Evolutionary conservation across 2,329 filamentous ascomycete species (phyloP).

Genomic region (Dryadomyces quercus-mongolicae): DNA sequence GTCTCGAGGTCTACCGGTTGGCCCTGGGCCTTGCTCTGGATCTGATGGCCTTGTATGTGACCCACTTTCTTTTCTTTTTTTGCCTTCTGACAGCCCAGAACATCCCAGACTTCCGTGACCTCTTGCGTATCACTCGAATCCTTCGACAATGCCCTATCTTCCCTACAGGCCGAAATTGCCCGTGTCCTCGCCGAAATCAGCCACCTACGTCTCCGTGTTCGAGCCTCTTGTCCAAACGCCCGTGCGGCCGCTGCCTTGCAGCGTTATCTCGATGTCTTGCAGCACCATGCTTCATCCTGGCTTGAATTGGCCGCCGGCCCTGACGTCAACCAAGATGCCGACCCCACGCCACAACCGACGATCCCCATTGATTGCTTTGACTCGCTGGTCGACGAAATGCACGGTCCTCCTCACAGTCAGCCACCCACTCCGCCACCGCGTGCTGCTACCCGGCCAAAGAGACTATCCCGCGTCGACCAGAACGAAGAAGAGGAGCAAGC

Average conservation of each 20-base stretch:
- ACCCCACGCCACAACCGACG: too few species aligned
- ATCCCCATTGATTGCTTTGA: background rate
- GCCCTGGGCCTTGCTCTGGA: constrained; percentile 28
- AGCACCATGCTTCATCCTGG: constrained; percentile 39
- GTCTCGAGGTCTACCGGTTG: constrained; percentile 25
- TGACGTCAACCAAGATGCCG: background rate
- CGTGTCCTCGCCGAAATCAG: constrained; percentile 23
- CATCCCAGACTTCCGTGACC: background rate
- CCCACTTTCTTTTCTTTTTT: background rate
- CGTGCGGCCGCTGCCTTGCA: constrained; percentile 59
- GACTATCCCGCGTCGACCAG: background rate
- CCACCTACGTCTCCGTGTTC: constrained; percentile 18
- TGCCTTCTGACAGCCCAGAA: background rate
- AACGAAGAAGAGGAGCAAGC: too few species aligned
- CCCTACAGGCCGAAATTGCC: constrained; percentile 16
- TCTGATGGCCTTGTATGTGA: constrained; percentile 24
- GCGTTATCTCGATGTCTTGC: constrained; percentile 57
- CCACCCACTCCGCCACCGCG: constrained; percentile 18
- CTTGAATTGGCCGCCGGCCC: background rate
- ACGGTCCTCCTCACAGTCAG: constrained; percentile 9
- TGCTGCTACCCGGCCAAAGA: constrained; percentile 8
- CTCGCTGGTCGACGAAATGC: constrained; percentile 17
- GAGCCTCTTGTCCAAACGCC: constrained; percentile 42
- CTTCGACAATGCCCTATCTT: background rate
- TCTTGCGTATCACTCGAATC: background rate